Evolutionary conservation across 345 rosid genomes (phyloP), one percentile per base, ranked within the genome.

Genomic region (Salix purpurea): DNA sequence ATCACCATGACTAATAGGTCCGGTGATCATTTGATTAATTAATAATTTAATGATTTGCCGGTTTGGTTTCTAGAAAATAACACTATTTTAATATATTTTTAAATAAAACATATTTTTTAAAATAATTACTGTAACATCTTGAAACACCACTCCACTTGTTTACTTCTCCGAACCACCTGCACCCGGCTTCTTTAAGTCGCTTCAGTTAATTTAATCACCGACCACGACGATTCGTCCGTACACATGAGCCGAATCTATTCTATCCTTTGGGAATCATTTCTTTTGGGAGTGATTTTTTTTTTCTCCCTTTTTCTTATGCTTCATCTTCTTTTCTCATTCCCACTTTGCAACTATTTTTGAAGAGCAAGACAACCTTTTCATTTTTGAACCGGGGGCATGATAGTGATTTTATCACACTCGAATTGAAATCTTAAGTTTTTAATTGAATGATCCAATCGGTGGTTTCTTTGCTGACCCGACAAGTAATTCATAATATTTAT

Each of bases 181-280:
- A n/a, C 10, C 68, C 70, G 18, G 54, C 15, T 30, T 76, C 23
- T 39, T 66, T 36, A 19, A 10, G 21, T 58, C 67, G 13, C 34
- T 7, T 32, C 64, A 18, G 58, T 75, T 69, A 42, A 60, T 71
- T 64, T 68, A 74, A 79, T 70, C 81, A 77, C 87, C 89, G 83
- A 84, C 87, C 85, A 81, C 62, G 69, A 60, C 79, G 70, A 64
- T 66, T 42, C 37, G 50, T 65, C 76, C 72, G 23, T 10, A 8
- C 77, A 72, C 81, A 78, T 82, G 76, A 71, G 67, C 50, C 58
- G 3, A 37, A 54, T 36, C 28, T 15, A 54, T 26, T 0, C 36
- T 34, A 34, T 56, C 67, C 39, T 11, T 11, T 6, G 7, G 21
- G 12, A 34, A 18, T 30, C 23, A 2, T 34, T 23, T 10, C 42